Evolutionary conservation across 2,329 filamentous ascomycete species (phyloP), one percentile per base, ranked within the genome.

Genomic region (Colletotrichum nymphaeae): DNA sequence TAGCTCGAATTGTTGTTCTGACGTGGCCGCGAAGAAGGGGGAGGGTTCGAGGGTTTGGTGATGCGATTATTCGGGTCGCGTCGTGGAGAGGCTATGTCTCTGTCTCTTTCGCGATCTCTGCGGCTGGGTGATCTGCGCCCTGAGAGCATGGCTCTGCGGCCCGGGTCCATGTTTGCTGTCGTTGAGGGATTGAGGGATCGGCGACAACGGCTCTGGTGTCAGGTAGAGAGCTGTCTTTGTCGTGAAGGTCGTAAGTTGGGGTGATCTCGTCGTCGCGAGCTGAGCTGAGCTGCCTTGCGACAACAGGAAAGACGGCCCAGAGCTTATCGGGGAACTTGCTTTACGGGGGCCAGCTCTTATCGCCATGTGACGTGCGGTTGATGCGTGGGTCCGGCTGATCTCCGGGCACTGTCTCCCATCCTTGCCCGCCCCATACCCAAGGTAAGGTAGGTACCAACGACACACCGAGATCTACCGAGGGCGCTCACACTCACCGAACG

Each of bases 11-110:
- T 66, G 75, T 80, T 63, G 78, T 66, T 74, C 73, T 79, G 63
- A 75, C 79, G 62, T 67, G 78, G 75, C 74, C 70, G 76, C 77
- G 75, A 79, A 79, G 69, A 76, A 75, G 26, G 78, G 77, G 60
- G 78, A 76, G 52, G 78, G 79, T 71, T 82, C 80, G 82, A 76
- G 22, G 86, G 82, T 79, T 92, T 92, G 67, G 87, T 86, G 77
- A 92, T 85, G 77, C 91, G 89, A 68, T 81, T 88, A 77, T 84
- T 87, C 64, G 85, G 80, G 80, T 92, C 89, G 77, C 85, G 84
- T 77, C 89, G 86, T 7, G 90, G 89, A 55, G 86, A 87, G 37
- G 87, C 88, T 74, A 90, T 84, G 55, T 70, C 57, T 42, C 63
- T 22, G 35, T 35, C 67, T 42, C 66, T 56, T n/a, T 59, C 67